Percentiles rank a stretch among this genome's conserved stretches.
These are phyloP conservation scores for Chrysoporthe deuterocubensis DNA, from an alignment of 2,329 filamentous ascomycete genomes.

Conservation along the genomic window DNA sequence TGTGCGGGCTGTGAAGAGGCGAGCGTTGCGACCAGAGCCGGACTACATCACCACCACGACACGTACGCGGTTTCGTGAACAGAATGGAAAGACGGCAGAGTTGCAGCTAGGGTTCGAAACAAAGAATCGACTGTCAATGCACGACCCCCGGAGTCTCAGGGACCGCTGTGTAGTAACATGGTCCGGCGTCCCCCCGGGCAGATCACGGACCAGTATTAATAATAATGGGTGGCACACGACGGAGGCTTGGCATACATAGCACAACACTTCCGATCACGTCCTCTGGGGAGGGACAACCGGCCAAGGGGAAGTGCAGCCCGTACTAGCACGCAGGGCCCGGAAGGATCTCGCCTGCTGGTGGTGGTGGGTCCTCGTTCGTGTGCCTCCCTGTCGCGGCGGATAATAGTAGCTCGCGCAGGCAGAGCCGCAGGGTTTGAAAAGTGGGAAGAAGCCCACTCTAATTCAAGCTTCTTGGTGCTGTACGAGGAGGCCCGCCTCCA, in stretches of 20 bases:
- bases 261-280: background rate
- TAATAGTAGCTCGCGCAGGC: background rate
- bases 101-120: too few species aligned
- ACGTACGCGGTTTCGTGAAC: background rate
- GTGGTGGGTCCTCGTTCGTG: too few species aligned
- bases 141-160: background rate
- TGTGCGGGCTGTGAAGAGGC: background rate
- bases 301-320: too few species aligned
- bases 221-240: background rate
- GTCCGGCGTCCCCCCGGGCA: background rate
- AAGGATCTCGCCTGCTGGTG: background rate
- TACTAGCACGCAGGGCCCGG: background rate
- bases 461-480: background rate
- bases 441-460: background rate
- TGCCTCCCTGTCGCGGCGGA: too few species aligned
- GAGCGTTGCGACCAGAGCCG: background rate
- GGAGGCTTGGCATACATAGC: background rate
- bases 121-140: too few species aligned
- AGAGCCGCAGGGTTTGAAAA: constrained; percentile 1
- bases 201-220: background rate
- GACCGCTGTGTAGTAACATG: background rate
- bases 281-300: too few species aligned
- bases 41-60: background rate
- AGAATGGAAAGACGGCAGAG: too few species aligned
- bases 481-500: background rate